Base-by-base conservation (phyloP, 2,329 filamentous ascomycete genomes). In the Sporothrix phasma region DNA sequence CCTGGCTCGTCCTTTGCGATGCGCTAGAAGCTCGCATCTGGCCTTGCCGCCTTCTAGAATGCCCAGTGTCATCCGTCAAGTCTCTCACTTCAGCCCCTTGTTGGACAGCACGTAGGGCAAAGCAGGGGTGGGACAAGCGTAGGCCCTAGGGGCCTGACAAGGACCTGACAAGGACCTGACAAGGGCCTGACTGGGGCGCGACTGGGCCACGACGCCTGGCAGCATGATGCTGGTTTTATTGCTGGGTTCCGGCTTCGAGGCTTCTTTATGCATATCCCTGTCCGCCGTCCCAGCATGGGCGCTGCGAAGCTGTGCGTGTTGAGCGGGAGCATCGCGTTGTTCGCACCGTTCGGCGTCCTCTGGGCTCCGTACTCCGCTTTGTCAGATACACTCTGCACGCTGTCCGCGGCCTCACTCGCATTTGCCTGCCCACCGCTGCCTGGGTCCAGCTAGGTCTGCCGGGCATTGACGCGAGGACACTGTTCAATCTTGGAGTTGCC, bases 191-290 rank as follows among this genome's bases (percentile, higher is more conserved):
- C 43, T 37, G 17, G 49, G 65, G 54, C 11, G n/a, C n/a, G n/a
- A n/a, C n/a, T n/a, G n/a, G n/a, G n/a, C n/a, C n/a, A n/a, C n/a
- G n/a, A n/a, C n/a, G n/a, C n/a, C 62, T 26, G 66, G 69, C 69
- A 74, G 78, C 78, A 80, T 80, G 79, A 79, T 71, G 72, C 70
- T 71, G 69, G 71, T 74, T 78, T 78, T 79, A 76, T 80, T 79
- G 71, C 77, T 73, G 74, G 75, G 76, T 75, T 73, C 70, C 72
- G 71, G 74, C 76, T 77, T 77, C 74, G 70, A 71, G 72, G 75
- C 75, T 75, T 70, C 70, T 76, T 80, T 74, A 80, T 80, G 78
- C 78, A 72, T 69, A 73, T 74, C 71, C 73, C 68, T 69, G 69
- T 66, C 59, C n/a, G 39, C 47, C 49, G 41, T 60, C 39, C 62